These are phyloP conservation scores for Tagetes patula DNA, from an alignment of 129 eudicot genomes.

Conservation along the genomic window DNA sequence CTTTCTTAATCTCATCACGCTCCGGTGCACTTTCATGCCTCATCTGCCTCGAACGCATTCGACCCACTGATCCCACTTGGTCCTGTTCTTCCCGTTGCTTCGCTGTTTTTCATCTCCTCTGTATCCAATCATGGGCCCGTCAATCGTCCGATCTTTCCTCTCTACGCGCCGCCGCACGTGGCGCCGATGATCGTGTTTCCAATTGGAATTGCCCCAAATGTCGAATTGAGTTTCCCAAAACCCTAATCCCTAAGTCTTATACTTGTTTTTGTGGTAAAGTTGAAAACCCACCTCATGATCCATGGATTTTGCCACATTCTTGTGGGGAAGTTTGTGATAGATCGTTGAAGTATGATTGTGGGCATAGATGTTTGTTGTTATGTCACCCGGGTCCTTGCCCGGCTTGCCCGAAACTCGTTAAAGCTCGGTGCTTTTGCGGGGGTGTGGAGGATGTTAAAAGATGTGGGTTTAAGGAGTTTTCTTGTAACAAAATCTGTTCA, in stretches of 20 bases:
- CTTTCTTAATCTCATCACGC: conserved; percentile 80
- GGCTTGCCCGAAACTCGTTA: conserved; percentile 87
- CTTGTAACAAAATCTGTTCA: conserved; percentile 60
- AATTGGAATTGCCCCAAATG: conserved; percentile 96
- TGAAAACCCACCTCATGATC: conserved; percentile 78
- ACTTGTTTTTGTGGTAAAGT: conserved; percentile 79
- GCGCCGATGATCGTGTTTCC: conserved; percentile 53
- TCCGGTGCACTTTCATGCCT: conserved; percentile 97
- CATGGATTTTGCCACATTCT: conserved; percentile 95
- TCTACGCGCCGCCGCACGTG: conserved; percentile 73
- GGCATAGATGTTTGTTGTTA: conserved; percentile 74
- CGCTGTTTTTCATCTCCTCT: conserved; percentile 80
- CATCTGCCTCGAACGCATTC: conserved; percentile 93
- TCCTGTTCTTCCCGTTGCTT: conserved; percentile 81
- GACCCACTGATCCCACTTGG: conserved; percentile 86
- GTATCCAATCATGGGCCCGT: conserved; percentile 96
- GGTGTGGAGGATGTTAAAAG: conserved; percentile 61
- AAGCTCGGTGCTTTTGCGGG: conserved; percentile 73
- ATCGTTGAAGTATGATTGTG: conserved; percentile 62
- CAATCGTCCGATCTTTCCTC: conserved; percentile 68
- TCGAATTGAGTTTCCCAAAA: conserved; percentile 71
- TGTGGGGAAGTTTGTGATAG: conserved; percentile 85
- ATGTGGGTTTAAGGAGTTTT: conserved; percentile 89
- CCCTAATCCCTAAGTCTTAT: conserved; percentile 63
- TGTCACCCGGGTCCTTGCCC: conserved; percentile 99